These are phyloP conservation scores for Leucocoprinus birnbaumii DNA, from an alignment of 768 basidiomycete species.

Conservation along the genomic window DNA sequence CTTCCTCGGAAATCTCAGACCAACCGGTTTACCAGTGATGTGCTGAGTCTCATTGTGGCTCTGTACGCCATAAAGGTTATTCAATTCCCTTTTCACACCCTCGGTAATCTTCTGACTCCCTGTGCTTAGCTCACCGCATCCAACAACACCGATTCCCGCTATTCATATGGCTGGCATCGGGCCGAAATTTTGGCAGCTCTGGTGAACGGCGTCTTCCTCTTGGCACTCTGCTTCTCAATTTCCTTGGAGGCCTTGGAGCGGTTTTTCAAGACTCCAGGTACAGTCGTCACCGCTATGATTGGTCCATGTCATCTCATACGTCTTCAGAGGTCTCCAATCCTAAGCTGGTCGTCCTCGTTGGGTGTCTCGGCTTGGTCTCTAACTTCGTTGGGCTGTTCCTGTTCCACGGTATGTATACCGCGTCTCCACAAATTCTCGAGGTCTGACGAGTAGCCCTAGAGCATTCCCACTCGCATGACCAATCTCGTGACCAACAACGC, in stretches of 20 bases:
- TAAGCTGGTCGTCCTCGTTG: constrained; percentile 85
- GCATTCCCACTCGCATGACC: constrained; percentile 44
- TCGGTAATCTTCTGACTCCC: neutral
- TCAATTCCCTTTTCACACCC: constrained; percentile 1
- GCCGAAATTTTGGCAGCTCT: constrained; percentile 95
- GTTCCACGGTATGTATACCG: constrained; percentile 73
- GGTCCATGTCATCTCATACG: constrained; percentile 8
- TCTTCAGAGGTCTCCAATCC: constrained; percentile 83
- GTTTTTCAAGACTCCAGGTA: constrained; percentile 84
- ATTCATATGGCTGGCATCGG: constrained; percentile 99
- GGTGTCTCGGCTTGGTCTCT: constrained; percentile 82
- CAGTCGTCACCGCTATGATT: constrained; percentile 16
- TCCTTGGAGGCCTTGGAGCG: constrained; percentile 88
- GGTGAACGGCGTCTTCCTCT: constrained; percentile 94
- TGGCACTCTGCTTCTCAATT: constrained; percentile 96
- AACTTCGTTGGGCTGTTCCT: constrained; percentile 93
- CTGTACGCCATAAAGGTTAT: constrained; percentile 68
- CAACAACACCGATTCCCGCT: constrained; percentile 61
- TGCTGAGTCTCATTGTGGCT: constrained; percentile 92
- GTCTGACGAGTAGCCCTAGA: constrained; percentile 1
- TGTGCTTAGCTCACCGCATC: constrained; percentile 58
- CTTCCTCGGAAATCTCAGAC: constrained; percentile 10
- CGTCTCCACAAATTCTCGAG: constrained; percentile 19
- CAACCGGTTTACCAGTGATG: constrained; percentile 68
- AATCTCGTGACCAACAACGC: no score